Percentiles rank a stretch among this genome's conserved stretches.
Conservation (phyloP, 257 asterid genomes). For the Avicennia marina region DNA sequence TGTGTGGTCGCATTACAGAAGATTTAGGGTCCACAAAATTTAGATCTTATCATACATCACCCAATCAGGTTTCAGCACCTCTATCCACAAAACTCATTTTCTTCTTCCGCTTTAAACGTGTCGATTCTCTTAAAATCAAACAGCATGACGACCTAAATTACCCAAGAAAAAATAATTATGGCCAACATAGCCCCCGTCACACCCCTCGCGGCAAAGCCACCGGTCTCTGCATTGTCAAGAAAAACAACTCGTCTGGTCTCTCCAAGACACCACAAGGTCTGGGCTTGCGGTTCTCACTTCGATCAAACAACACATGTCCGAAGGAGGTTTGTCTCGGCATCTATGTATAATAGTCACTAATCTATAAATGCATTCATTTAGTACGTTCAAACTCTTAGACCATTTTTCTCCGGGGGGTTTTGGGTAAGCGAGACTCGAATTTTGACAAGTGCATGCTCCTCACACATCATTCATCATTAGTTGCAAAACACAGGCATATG, state of each 20-base stretch:
- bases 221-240: slow-evolving; percentile 32
- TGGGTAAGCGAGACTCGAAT: no score
- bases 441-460: no score
- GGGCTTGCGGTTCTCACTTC: slow-evolving; percentile 17
- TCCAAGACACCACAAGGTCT: slow-evolving; percentile 15
- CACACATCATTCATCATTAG: no score
- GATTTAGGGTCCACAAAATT: slow-evolving; percentile 32
- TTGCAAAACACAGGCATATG: no score
- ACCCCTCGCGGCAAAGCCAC: slow-evolving; percentile 30
- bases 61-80: slow-evolving; percentile 43
- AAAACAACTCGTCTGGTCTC: slow-evolving; percentile 17
- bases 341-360: no score
- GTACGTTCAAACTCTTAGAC: not conserved
- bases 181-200: slow-evolving; percentile 37
- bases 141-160: not conserved
- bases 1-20: not conserved
- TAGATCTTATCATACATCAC: slow-evolving; percentile 51
- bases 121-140: slow-evolving; percentile 26
- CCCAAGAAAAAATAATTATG: slow-evolving; percentile 34
- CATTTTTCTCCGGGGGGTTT: no score
- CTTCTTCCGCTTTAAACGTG: slow-evolving; percentile 22
- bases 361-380: no score
- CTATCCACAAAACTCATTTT: slow-evolving; percentile 25
- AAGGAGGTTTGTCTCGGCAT: slow-evolving; percentile 41
- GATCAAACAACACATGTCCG: slow-evolving; percentile 21